phyloP scores from a whole-genome alignment of 2,329 filamentous ascomycete genomes.

The Trichoderma citrinoviride region DNA sequence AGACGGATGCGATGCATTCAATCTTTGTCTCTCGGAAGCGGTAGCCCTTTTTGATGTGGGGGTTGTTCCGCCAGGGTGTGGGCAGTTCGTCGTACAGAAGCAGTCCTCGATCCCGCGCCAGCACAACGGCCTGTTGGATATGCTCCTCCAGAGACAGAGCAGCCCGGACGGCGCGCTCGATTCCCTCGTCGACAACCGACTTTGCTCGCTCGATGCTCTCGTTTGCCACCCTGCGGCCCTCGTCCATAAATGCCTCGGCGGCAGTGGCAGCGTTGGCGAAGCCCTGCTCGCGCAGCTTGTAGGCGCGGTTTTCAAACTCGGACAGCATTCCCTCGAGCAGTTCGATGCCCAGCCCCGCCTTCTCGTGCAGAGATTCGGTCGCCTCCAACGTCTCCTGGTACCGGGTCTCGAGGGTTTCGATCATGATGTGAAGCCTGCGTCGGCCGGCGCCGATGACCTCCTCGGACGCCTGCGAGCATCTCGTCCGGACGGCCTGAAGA shows the following conservation, averaged over 20 bases:
- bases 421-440: slow-evolving; percentile 79
- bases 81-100: slow-evolving; percentile 89
- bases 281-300: slow-evolving; percentile 75
- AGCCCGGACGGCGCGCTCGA: slow-evolving; percentile 78
- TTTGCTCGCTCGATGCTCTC: slow-evolving; percentile 71
- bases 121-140: slow-evolving; percentile 72
- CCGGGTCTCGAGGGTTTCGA: slow-evolving; percentile 83
- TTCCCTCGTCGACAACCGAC: slow-evolving; percentile 74
- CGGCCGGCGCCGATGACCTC: slow-evolving; percentile 86
- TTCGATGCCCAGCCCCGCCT: slow-evolving; percentile 82
- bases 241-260: slow-evolving; percentile 70
- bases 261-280: slow-evolving; percentile 65
- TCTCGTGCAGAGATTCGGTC: slow-evolving; percentile 85
- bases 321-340: slow-evolving; percentile 81
- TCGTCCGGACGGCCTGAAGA: slow-evolving; percentile 78
- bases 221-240: slow-evolving; percentile 77
- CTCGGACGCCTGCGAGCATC: slow-evolving; percentile 86
- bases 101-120: slow-evolving; percentile 75
- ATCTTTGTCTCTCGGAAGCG: slow-evolving; percentile 90
- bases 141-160: slow-evolving; percentile 80
- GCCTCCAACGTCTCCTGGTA: slow-evolving; percentile 84
- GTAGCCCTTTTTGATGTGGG: slow-evolving; percentile 87
- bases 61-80: slow-evolving; percentile 89
- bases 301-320: slow-evolving; percentile 79
- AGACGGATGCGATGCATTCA: slow-evolving; percentile 81